phyloP scores from a whole-genome alignment of 2,329 filamentous ascomycete species.

The Fusarium sarcochroum region DNA sequence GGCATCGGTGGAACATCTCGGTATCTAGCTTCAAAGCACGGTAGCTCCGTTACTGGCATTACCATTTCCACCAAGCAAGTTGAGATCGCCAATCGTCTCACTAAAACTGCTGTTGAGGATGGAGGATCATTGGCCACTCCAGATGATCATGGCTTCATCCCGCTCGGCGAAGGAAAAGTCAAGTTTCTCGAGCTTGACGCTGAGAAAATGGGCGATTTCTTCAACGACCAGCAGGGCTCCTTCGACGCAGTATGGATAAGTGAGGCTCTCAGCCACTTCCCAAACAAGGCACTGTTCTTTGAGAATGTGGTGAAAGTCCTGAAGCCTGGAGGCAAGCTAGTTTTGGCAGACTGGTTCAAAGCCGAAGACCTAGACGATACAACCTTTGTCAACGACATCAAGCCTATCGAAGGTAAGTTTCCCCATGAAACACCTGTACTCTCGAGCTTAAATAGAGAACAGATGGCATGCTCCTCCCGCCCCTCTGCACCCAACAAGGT shows the following conservation, averaged over 20 bases:
- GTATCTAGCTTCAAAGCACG: conserved; percentile 65
- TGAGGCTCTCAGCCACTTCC: conserved; percentile 72
- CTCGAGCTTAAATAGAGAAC: neutral
- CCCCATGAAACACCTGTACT: neutral
- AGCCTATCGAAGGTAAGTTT: conserved; percentile 67
- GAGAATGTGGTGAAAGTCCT: conserved; percentile 65
- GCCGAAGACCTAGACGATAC: conserved; percentile 61
- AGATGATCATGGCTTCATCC: conserved; percentile 54
- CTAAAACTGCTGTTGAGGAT: conserved; percentile 49
- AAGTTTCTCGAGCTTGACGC: conserved; percentile 72
- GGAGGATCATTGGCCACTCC: conserved; percentile 33
- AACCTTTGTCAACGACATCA: conserved; percentile 66
- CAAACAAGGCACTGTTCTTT: conserved; percentile 72
- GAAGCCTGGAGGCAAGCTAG: conserved; percentile 64
- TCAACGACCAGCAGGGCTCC: conserved; percentile 54
- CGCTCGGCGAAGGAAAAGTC: conserved; percentile 62
- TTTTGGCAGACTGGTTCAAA: conserved; percentile 75
- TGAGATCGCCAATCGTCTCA: conserved; percentile 68
- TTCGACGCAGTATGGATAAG: conserved; percentile 75
- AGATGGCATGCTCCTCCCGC: conserved; percentile 74
- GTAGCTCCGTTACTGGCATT: conserved; percentile 69
- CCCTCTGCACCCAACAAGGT: conserved; percentile 66
- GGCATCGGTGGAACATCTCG: conserved; percentile 72
- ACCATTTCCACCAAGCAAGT: conserved; percentile 73
- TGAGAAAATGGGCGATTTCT: conserved; percentile 70